Percentiles rank a stretch among this genome's conserved stretches.
These are phyloP conservation scores for Yarrowia phangngaensis DNA, from an alignment of 805 yeast genomes.

Conservation along the genomic window DNA sequence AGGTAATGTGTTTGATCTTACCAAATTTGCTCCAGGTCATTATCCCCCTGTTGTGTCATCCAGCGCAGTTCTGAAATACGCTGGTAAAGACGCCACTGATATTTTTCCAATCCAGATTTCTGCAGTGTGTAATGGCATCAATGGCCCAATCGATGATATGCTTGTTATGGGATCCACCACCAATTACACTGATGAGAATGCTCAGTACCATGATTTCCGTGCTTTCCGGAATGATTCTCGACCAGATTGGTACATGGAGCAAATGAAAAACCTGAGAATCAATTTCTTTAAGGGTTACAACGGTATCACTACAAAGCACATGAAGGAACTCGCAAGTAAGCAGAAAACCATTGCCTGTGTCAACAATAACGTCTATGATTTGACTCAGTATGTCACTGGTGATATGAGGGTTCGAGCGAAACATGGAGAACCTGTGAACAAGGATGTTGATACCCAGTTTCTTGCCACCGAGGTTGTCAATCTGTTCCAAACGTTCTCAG, in stretches of 20 bases:
- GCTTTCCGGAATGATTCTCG: slow-evolving; percentile 41
- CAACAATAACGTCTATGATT: slow-evolving; percentile 42
- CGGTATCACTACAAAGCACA: slow-evolving; percentile 40
- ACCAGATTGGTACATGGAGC: slow-evolving; percentile 45
- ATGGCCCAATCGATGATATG: slow-evolving; percentile 38
- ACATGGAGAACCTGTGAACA: slow-evolving; percentile 33
- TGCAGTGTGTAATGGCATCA: slow-evolving; percentile 41
- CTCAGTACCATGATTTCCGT: slow-evolving; percentile 44
- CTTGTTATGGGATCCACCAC: slow-evolving; percentile 34
- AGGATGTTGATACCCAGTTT: slow-evolving; percentile 36
- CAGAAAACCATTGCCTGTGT: slow-evolving; percentile 37
- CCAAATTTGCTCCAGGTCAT: slow-evolving; percentile 41
- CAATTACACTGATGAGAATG: slow-evolving; percentile 42
- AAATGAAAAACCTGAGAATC: slow-evolving; percentile 40
- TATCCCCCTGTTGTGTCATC: slow-evolving; percentile 42
- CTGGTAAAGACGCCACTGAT: slow-evolving; percentile 40
- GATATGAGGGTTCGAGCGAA: slow-evolving; percentile 38
- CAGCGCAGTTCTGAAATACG: slow-evolving; percentile 39
- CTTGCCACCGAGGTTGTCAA: slow-evolving; percentile 36
- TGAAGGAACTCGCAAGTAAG: slow-evolving; percentile 33
- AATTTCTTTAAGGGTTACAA: slow-evolving; percentile 41
- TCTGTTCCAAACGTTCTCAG: slow-evolving; percentile 40
- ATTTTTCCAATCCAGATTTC: slow-evolving; percentile 44
- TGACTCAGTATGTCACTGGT: slow-evolving; percentile 41
- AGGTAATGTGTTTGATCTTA: slow-evolving; percentile 43